Evolutionary conservation across 176 grass and related monocot species (phyloP), one percentile per base, ranked within the genome.

Genomic region (Poa annua): DNA sequence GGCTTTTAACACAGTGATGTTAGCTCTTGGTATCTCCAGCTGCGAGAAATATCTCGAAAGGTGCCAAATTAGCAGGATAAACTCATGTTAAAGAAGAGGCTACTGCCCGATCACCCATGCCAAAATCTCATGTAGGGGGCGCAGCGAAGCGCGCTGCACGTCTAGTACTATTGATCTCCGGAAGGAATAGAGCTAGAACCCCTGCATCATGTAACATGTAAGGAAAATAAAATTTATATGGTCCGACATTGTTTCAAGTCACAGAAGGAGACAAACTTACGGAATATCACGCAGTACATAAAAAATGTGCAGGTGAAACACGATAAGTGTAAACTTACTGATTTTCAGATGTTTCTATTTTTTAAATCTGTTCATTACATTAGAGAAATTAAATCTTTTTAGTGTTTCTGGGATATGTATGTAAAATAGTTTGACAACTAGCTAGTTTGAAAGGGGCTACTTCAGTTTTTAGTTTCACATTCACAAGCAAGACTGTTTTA

Each of bases 191-290:
- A 63, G 15, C 22, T 48, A 79, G 8, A 32, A 33, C 15, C 24
- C 76, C 76, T 79, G 76, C 76, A 32, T 32, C 38, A 63, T 63
- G 15, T 47, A 64, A 64, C 22, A 79, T 25, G 57, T 32, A 64
- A 48, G 39, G 15, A 78, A 11, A 45, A 47, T 32, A 20, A 48
- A 48, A 6, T 62, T 47, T 19, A 7, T 48, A 47, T 63, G 33
- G 6, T 57, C 34, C 3, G 21, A 41, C 16, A 22, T 1, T 48
- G 21, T 49, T 72, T 14, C 42, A 49, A 49, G 42, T 72, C 14
- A 72, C 21, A 72, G 49, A 72, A 16, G 68, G 11, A 44, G 38
- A 25, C 64, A 71, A 47, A 48, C n/a, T 25, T 25, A 26, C 24
- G 1, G 13, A 14, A 10, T 49, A 73, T 17, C 70, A 73, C 6